These are phyloP conservation scores for Larix sibirica DNA, from an alignment of 83 land plant genomes.

Conservation along the genomic window DNA sequence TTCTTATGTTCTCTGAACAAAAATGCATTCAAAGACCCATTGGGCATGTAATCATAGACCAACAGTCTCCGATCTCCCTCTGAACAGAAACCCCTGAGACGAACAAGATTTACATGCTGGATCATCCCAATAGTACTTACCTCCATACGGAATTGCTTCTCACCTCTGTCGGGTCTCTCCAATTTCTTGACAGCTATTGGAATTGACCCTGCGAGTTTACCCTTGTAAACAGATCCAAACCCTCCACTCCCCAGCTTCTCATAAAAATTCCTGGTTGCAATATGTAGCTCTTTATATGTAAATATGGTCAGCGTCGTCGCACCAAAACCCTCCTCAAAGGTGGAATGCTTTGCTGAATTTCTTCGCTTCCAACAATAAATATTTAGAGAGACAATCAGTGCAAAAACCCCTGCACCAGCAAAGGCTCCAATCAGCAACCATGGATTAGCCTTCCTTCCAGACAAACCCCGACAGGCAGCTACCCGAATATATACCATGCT, in stretches of 20 bases:
- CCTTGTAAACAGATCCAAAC: conserved; percentile 84
- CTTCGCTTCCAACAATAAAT: neutral
- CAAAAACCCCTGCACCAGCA: neutral
- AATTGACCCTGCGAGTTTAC: conserved; percentile 47
- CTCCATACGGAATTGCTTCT: conserved; percentile 86
- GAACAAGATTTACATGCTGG: conserved; percentile 82
- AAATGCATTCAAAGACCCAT: conserved; percentile 47
- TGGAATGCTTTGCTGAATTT: neutral
- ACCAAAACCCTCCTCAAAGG: neutral
- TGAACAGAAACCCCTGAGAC: conserved; percentile 79
- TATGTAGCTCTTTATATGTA: conserved; percentile 67
- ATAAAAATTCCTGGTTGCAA: conserved; percentile 66
- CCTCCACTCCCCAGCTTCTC: conserved; percentile 85
- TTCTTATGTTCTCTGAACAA: conserved; percentile 17
- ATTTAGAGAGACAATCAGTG: neutral
- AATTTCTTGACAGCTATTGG: conserved; percentile 75
- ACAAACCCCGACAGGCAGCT: neutral
- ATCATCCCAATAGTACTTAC: conserved; percentile 78
- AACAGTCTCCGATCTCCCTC: conserved; percentile 64
- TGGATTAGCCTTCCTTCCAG: neutral
- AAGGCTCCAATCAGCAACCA: neutral
- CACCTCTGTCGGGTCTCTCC: conserved; percentile 74
- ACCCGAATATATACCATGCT: neutral
- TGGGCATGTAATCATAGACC: conserved; percentile 64
- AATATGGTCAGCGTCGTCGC: conserved; percentile 27